Percentiles rank a stretch among this genome's conserved stretches.
Evolutionary conservation across 495 filamentous ascomycete genomes (phyloP).

Genomic region (Hyaloscypha variabilis): DNA sequence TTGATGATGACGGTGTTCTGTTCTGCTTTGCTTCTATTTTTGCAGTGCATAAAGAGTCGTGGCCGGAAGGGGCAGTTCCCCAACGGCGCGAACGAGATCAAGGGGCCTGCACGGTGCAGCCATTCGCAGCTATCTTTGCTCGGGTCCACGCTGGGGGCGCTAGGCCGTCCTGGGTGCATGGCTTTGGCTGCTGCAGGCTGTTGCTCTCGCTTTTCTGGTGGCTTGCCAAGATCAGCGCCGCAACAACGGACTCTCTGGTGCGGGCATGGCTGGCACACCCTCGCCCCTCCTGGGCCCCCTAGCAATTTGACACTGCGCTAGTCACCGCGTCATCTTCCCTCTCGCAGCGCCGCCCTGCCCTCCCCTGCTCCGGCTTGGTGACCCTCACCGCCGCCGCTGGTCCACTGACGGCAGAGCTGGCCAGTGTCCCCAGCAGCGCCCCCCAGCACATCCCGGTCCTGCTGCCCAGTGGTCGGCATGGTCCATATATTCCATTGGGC

Average conservation of each 20-base stretch:
- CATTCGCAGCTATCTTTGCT: constrained; percentile 7
- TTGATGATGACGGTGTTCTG: neutral
- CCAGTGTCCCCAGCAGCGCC: constrained; percentile 1
- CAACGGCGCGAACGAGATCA: constrained; percentile 21
- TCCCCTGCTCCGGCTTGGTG: neutral
- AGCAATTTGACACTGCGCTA: constrained; percentile 31
- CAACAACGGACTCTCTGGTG: constrained; percentile 14
- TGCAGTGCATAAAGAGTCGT: constrained; percentile 10
- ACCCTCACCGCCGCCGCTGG: constrained; percentile 14
- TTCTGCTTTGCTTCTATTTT: neutral
- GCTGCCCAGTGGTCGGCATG: constrained; percentile 5
- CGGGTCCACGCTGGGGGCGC: neutral
- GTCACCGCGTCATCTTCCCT: constrained; percentile 28
- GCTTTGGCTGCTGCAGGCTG: neutral
- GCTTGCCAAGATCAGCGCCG: constrained; percentile 24
- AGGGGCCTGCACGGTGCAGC: constrained; percentile 13
- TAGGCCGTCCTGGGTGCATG: neutral
- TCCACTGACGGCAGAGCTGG: constrained; percentile 16
- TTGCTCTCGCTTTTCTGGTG: neutral
- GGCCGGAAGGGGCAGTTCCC: neutral
- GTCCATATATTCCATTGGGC: constrained; percentile 20
- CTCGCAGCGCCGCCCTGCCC: neutral
- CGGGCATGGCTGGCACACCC: constrained; percentile 7
- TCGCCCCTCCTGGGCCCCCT: constrained; percentile 8
- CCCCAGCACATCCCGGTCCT: neutral